phyloP scores from a whole-genome alignment of 1,284 basidiomycete species.

The Marasmius fiardii region DNA sequence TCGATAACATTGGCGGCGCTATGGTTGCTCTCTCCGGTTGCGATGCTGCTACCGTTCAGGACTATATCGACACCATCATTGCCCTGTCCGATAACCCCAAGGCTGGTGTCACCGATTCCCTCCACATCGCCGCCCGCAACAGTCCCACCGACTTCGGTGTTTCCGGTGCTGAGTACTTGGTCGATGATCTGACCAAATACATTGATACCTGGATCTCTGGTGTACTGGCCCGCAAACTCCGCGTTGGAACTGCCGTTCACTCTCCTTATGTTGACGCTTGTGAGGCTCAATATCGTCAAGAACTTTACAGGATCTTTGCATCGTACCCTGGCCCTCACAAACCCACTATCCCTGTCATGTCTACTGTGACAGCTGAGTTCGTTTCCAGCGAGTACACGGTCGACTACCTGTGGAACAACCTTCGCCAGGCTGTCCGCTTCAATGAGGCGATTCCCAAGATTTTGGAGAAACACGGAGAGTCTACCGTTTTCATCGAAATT shows the following conservation, averaged over 20 bases:
- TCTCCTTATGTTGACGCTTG: conserved; percentile 3
- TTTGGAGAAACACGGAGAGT: not conserved
- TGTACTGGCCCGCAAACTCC: not conserved
- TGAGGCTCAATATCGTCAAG: not conserved
- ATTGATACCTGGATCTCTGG: not conserved
- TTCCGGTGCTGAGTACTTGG: conserved; percentile 1
- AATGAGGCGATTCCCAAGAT: not conserved
- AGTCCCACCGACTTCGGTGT: conserved; percentile 6
- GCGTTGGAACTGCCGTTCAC: conserved; percentile 1
- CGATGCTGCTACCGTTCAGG: not conserved
- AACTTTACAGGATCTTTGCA: not conserved
- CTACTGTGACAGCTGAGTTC: conserved; percentile 6
- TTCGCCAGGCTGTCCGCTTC: conserved; percentile 6
- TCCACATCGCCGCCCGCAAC: conserved; percentile 1
- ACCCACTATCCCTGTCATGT: conserved; percentile 1
- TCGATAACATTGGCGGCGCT: not conserved
- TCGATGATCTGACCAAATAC: not conserved
- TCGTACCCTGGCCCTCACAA: not conserved
- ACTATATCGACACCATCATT: not conserved
- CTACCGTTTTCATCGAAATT: conserved; percentile 6
- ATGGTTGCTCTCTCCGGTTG: conserved; percentile 3
- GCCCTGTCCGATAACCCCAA: not conserved
- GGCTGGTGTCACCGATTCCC: not conserved
- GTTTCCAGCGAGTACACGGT: not conserved
- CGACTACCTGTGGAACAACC: conserved; percentile 8